Evolutionary conservation across 2,329 filamentous ascomycete species (phyloP), one percentile per base, ranked within the genome.

Genomic region (Trichocomaceae sp.): DNA sequence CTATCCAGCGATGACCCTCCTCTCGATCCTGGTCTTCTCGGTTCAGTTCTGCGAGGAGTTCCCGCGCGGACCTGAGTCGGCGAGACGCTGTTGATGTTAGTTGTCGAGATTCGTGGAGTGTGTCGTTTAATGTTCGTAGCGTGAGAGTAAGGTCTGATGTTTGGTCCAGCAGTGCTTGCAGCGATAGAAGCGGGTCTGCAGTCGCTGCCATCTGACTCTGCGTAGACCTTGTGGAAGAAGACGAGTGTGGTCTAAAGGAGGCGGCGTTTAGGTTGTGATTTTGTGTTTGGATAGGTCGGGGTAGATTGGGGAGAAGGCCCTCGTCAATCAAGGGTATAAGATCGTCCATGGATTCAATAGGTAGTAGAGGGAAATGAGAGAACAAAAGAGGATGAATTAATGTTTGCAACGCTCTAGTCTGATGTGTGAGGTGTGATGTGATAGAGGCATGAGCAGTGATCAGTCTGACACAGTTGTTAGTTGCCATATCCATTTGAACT

Each of bases 91-190:
- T 86, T 2, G 84, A 87, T 0, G 89, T 93, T 1, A 88, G 87
- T 71, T 97, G 92, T 12, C 90, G 85, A 31, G 87, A 90, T 86
- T 97, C 96, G 71, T 97, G 92, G 33, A 99, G 78, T 3, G 89
- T 91, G 69, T 99, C 93, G 6, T 88, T 90, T 4, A 99, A 78
- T 61, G 90, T 87, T 62, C 89, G 90, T 47, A 99, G 81, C 6
- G 89, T 88, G 64, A 89, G 82, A 8, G 92, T 82, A 26, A 92
- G 75, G 58, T 90, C 87, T 23, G 82, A 77, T 0, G 87, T 91
- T 59, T 88, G 78, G 6, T 81, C 78, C 66, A 89, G 85, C 50
- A 92, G 78, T 20, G 82, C 79, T 56, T 83, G 79, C 46, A 91
- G 74, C 9, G 87, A 88, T 61, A 79, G 78, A 61, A 87, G 80